Conservation (phyloP, 129 eudicot species). For the Artemisia argyi region DNA sequence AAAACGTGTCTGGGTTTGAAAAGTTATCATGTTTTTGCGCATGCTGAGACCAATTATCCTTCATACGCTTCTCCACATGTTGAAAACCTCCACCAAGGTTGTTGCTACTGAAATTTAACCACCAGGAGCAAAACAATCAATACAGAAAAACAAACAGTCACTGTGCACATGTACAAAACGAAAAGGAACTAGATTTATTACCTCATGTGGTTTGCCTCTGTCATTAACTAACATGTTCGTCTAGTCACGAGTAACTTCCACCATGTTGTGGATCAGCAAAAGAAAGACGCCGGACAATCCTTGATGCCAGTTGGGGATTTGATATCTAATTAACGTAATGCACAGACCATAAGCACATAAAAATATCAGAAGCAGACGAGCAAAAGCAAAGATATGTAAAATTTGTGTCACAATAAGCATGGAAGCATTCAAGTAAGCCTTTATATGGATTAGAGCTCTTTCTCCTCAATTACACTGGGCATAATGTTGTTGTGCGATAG, state of each 20-base stretch:
- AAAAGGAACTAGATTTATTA: conserved; percentile 26
- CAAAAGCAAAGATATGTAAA: conserved; percentile 8
- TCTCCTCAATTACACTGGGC: too few relatives aligned
- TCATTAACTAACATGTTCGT: conserved; percentile 48
- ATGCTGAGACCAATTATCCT: conserved; percentile 75
- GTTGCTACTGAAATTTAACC: conserved; percentile 41
- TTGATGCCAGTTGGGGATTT: conserved; percentile 12
- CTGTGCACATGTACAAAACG: conserved; percentile 12
- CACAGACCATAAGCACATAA: conserved; percentile 3
- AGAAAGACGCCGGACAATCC: conserved; percentile 6
- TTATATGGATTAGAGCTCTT: too few relatives aligned
- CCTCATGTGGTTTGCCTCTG: conserved; percentile 52
- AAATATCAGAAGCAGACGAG: background rate
- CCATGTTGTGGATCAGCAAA: conserved; percentile 18
- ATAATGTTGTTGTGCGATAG: too few relatives aligned
- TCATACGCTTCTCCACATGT: conserved; percentile 39
- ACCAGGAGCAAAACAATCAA: conserved; percentile 19
- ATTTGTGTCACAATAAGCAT: conserved; percentile 14
- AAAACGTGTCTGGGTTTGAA: conserved; percentile 52
- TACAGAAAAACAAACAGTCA: background rate
- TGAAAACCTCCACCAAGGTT: conserved; percentile 41
- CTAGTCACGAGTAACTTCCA: conserved; percentile 25
- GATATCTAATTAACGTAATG: conserved; percentile 13
- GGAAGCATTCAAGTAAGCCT: conserved; percentile 3
- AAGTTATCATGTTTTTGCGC: conserved; percentile 57